Evolutionary conservation across 768 basidiomycete genomes (phyloP).

Genomic region (Suillus spraguei): DNA sequence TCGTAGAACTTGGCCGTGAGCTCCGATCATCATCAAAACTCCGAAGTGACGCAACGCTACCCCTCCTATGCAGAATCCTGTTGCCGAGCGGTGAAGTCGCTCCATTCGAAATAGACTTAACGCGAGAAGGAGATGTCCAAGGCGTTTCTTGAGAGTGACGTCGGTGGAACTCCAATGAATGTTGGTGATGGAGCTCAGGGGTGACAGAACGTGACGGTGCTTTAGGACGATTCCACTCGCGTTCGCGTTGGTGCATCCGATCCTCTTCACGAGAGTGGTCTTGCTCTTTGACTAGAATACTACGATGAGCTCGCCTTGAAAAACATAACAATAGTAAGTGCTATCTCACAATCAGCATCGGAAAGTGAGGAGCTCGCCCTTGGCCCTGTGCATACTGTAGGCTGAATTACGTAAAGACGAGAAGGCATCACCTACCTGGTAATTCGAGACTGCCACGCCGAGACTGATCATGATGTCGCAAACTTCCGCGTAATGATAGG

Average conservation of each 20-base stretch:
- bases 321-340: constrained; percentile 7
- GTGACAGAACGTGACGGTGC: constrained; percentile 26
- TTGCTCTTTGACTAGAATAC: constrained; percentile 30
- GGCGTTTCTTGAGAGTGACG: constrained; percentile 17
- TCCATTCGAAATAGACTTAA: constrained; percentile 24
- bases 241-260: constrained; percentile 45
- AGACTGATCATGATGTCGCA: constrained; percentile 11
- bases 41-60: constrained; percentile 43
- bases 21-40: constrained; percentile 44
- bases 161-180: constrained; percentile 30
- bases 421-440: constrained; percentile 18
- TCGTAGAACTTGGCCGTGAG: constrained; percentile 46
- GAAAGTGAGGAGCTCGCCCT: constrained; percentile 30
- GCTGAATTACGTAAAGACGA: constrained; percentile 8
- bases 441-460: constrained; percentile 19
- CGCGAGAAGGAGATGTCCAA: constrained; percentile 24
- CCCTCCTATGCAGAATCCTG: constrained; percentile 27
- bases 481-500: constrained; percentile 16
- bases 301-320: constrained; percentile 11
- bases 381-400: constrained; percentile 28
- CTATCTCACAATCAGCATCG: constrained; percentile 27
- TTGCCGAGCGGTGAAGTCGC: constrained; percentile 11
- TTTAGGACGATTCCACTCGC: constrained; percentile 47
- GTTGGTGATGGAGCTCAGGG: constrained; percentile 27
- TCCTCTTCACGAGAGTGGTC: constrained; percentile 32